phyloP scores from a whole-genome alignment of 768 basidiomycete genomes.

The Kwoniella mangroviensis region DNA sequence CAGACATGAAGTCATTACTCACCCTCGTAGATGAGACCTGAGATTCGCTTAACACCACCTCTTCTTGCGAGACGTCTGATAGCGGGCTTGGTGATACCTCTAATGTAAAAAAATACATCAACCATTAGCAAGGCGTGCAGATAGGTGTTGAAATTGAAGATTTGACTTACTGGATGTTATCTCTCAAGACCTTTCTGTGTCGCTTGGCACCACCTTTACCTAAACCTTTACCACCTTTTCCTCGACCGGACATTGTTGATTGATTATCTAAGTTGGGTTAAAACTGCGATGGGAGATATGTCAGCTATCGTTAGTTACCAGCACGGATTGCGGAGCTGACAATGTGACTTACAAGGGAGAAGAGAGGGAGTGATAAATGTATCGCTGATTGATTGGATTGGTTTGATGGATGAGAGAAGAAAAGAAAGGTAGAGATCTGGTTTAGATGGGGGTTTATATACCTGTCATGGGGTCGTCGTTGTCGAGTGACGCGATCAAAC shows the following conservation, averaged over 20 bases:
- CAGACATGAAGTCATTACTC: too few species aligned
- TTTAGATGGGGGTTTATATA: not conserved
- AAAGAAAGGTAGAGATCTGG: slow-evolving; percentile 2
- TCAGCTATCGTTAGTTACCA: too few species aligned
- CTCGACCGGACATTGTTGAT: slow-evolving; percentile 59
- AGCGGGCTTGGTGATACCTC: slow-evolving; percentile 64
- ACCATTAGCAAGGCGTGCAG: not conserved
- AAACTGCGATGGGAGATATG: not conserved
- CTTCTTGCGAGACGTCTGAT: slow-evolving; percentile 65
- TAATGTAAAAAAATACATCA: slow-evolving; percentile 12
- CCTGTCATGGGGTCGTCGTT: not conserved
- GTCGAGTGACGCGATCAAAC: not conserved
- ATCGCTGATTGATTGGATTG: not conserved
- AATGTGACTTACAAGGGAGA: slow-evolving; percentile 13
- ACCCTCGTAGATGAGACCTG: slow-evolving; percentile 57
- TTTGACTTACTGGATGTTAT: slow-evolving; percentile 59
- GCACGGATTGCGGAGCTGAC: not conserved
- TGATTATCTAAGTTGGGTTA: slow-evolving; percentile 18
- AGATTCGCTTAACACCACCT: slow-evolving; percentile 66
- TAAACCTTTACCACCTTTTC: slow-evolving; percentile 61
- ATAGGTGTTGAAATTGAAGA: not conserved
- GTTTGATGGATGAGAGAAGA: slow-evolving; percentile 14
- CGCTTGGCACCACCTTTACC: slow-evolving; percentile 61
- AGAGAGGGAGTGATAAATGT: not conserved
- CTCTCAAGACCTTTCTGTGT: slow-evolving; percentile 62